Evolutionary conservation across 2,329 filamentous ascomycete genomes (phyloP).

Genomic region (Pleurostoma richardsiae): DNA sequence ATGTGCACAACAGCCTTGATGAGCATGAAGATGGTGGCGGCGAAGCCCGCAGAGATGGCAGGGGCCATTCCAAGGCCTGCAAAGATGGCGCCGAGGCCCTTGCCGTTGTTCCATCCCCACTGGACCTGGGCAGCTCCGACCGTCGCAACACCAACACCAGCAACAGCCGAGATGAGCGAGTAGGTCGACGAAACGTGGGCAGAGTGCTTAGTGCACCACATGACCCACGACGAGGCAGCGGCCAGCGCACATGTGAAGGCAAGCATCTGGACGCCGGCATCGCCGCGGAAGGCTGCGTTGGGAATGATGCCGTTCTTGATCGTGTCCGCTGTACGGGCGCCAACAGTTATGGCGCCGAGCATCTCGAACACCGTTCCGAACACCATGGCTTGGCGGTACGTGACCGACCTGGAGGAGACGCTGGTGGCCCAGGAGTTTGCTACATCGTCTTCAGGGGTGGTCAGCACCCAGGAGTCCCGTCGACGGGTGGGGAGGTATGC

Average conservation of each 20-base stretch:
- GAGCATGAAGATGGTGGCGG: slow-evolving; percentile 20
- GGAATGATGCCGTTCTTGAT: slow-evolving; percentile 78
- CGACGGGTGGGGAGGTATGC: too few relatives aligned
- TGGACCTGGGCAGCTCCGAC: slow-evolving; percentile 57
- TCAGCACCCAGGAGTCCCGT: background rate
- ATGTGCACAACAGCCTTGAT: slow-evolving; percentile 54
- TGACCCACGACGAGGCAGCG: slow-evolving; percentile 67
- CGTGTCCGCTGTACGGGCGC: slow-evolving; percentile 65
- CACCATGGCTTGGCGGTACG: slow-evolving; percentile 65
- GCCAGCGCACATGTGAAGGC: slow-evolving; percentile 62
- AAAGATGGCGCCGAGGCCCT: slow-evolving; percentile 68
- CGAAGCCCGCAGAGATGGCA: slow-evolving; percentile 53
- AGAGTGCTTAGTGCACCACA: slow-evolving; percentile 73
- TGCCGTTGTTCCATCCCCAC: slow-evolving; percentile 66
- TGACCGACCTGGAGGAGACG: slow-evolving; percentile 73
- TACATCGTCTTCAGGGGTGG: slow-evolving; percentile 63
- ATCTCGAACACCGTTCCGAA: slow-evolving; percentile 64
- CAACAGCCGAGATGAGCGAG: slow-evolving; percentile 64
- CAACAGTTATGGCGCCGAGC: slow-evolving; percentile 61
- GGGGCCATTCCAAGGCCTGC: slow-evolving; percentile 69
- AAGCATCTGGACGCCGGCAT: slow-evolving; percentile 63
- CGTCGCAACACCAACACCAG: slow-evolving; percentile 64
- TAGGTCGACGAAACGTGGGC: slow-evolving; percentile 71
- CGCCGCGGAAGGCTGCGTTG: slow-evolving; percentile 47
- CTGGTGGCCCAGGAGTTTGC: slow-evolving; percentile 80